A percentile compares a stretch with the other conserved stretches of the same genome.
Evolutionary conservation across 495 filamentous ascomycete species (phyloP).

Genomic region (Cercophora scortea): DNA sequence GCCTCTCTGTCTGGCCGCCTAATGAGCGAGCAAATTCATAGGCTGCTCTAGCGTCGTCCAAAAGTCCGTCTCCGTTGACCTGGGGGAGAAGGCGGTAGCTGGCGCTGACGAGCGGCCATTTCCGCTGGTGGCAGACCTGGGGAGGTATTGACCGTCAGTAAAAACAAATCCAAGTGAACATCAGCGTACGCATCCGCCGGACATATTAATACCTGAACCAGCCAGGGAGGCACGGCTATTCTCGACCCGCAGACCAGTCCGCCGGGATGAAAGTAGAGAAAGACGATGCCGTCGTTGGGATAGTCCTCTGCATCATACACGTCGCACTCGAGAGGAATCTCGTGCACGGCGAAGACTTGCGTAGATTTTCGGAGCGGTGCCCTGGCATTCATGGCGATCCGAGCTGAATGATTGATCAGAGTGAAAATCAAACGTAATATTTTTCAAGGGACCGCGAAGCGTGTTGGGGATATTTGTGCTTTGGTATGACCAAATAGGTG

Average conservation of each 20-base stretch:
- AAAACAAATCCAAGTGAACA: too few species aligned
- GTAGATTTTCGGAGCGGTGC: slow-evolving; percentile 4
- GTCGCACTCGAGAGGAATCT: slow-evolving; percentile 15
- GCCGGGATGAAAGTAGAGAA: slow-evolving; percentile 20
- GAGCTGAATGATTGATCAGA: too few species aligned
- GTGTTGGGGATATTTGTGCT: too few species aligned
- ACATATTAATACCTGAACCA: slow-evolving; percentile 6
- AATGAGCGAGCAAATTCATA: slow-evolving; percentile 10
- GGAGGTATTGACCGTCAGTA: too few species aligned
- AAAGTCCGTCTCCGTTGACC: slow-evolving; percentile 2
- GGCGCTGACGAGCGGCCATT: slow-evolving; percentile 17
- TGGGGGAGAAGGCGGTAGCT: slow-evolving; percentile 19
- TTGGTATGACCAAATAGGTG: too few species aligned
- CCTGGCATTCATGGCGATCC: neutral
- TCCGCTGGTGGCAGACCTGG: slow-evolving; percentile 5
- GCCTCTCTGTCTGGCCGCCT: neutral
- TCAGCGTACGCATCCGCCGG: too few species aligned
- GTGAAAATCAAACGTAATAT: too few species aligned
- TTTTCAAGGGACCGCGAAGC: too few species aligned
- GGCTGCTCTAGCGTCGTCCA: slow-evolving; percentile 13
- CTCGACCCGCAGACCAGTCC: slow-evolving; percentile 12
- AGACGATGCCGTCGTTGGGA: slow-evolving; percentile 4
- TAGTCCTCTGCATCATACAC: slow-evolving; percentile 10
- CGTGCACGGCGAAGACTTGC: slow-evolving; percentile 4
- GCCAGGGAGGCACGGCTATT: slow-evolving; percentile 15